Evolutionary conservation across 73 alveolate species (phyloP), one percentile per base, ranked within the genome.

Genomic region (Paraurostyla sp.): DNA sequence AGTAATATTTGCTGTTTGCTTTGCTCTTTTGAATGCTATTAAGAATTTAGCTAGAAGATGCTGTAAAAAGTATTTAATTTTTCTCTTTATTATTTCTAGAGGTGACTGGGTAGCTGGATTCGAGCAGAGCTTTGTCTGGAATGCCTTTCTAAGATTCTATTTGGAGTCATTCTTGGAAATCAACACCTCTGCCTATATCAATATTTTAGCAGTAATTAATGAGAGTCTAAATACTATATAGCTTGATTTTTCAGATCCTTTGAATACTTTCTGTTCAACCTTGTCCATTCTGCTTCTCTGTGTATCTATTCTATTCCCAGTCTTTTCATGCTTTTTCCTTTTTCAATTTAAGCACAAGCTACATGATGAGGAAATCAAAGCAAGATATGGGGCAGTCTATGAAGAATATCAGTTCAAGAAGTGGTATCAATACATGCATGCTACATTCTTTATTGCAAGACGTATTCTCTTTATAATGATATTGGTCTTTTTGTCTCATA

Each of bases 101-200:
- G 87, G 87, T 2, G 29, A 45, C 16, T n/a, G 32, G 6, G 16
- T 73, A 13, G 6, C 16, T 3, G 46, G 46, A 9, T 73, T 73
- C 20, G 87, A 73, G 33, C 50, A 73, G 30, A 45, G 71, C 29
- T 73, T 73, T 2, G 11, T 48, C 3, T 73, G 48, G 51, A 73
- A 73, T 33, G 30, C 87, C 0, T 73, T 73, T 33, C 0, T 73
- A 27, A 45, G 87, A 48, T 73, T 73, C 42, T 73, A 73, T 29
- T 25, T 73, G 52, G 87, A 73, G 59, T 30, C 52, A 7, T 73
- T 48, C 71, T 36, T 73, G 3, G 87, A 73, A 33, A 73, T 73
- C 16, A 73, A 73, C 42, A 73, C 87, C 16, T 73, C 87, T 45
- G 87, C 87, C 27, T 73, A 73, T 73, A 50, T 73, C 11, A 73